Evolutionary conservation across 2,329 filamentous ascomycete genomes (phyloP), one percentile per base, ranked within the genome.

Genomic region (Incumbomyces lentus): DNA sequence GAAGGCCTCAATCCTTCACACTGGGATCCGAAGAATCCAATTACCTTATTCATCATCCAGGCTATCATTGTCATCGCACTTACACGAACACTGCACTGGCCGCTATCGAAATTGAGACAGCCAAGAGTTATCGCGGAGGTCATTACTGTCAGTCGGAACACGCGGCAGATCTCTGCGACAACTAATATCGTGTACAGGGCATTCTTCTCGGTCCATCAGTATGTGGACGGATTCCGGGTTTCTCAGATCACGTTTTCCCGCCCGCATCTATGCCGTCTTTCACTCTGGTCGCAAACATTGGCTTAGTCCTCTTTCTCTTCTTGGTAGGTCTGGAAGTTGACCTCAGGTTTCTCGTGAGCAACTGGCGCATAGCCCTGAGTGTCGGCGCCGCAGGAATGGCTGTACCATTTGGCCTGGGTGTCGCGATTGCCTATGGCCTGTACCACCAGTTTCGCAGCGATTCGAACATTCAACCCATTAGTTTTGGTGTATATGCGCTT

Each of bases 271-370:
- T 93, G 63, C 81, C 86, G 2, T 79, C 82, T 44, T 70, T 95
- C 41, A 81, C 70, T 56, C 75, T 89, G 45, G 84, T 86, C 37
- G 87, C 88, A 37, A 94, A 92, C 56, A 66, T 95, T 2, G 88
- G 88, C 5, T 69, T 95, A 44, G 76, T 93, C 12, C 72, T 95
- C 6, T 94, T 92, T 61, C 70, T 95, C 31, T 95, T 95, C 65
- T 72, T 94, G 48, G 86, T 94, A 18, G 88, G 86, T 1, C 72
- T 95, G 2, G 88, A 95, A 67, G 86, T 89, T 37, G 86, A 95
- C 59, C 70, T 94, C 35, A 76, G 84, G 34, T 80, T 87, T 58
- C 75, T 94, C 49, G 65, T 81, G 22, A 79, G 75, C 58, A 93
- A 94, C 60, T 94, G 87, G 87, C 78, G 76, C 38, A 72, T 88